A percentile compares a stretch with the other conserved stretches of the same genome.
Conservation (phyloP, 2,329 filamentous ascomycete species). For the Nannizziopsis arthrosporioides region DNA sequence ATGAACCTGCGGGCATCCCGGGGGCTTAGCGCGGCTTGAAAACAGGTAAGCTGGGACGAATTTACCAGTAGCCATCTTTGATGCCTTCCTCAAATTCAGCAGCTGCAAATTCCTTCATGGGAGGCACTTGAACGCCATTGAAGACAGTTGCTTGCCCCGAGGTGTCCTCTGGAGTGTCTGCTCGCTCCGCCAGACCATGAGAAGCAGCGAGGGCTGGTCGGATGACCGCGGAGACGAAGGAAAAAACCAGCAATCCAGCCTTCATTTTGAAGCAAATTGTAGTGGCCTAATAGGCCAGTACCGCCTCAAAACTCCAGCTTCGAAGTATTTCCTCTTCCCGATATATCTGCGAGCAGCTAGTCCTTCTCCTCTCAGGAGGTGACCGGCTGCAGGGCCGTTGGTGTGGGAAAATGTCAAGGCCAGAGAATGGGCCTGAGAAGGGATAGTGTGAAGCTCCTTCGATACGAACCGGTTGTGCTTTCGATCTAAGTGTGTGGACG, state of each 20-base stretch:
- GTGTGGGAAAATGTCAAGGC: not conserved
- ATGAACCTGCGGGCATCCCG: constrained; percentile 35
- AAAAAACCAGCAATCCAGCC: constrained; percentile 4
- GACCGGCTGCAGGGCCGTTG: no score
- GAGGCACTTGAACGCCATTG: constrained; percentile 42
- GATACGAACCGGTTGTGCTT: no score
- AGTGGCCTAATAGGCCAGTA: constrained; percentile 10
- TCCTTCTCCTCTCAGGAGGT: no score
- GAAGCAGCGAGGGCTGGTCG: constrained; percentile 8
- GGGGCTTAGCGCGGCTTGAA: not conserved
- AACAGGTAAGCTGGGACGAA: not conserved
- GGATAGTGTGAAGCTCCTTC: no score
- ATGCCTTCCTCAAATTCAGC: constrained; percentile 39
- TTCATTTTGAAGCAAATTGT: constrained; percentile 9
- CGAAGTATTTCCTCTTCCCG: not conserved
- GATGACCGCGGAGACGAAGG: constrained; percentile 8
- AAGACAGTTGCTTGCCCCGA: constrained; percentile 32
- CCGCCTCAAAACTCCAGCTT: constrained; percentile 1
- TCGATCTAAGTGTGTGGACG: no score
- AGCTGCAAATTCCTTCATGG: constrained; percentile 39
- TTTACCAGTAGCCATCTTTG: constrained; percentile 43
- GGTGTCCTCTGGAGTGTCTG: constrained; percentile 14
- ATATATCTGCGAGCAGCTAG: not conserved
- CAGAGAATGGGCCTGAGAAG: not conserved
- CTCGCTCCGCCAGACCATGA: constrained; percentile 22